Evolutionary conservation across 2,329 filamentous ascomycete genomes (phyloP).

Genomic region (Stemphylium lycopersici): DNA sequence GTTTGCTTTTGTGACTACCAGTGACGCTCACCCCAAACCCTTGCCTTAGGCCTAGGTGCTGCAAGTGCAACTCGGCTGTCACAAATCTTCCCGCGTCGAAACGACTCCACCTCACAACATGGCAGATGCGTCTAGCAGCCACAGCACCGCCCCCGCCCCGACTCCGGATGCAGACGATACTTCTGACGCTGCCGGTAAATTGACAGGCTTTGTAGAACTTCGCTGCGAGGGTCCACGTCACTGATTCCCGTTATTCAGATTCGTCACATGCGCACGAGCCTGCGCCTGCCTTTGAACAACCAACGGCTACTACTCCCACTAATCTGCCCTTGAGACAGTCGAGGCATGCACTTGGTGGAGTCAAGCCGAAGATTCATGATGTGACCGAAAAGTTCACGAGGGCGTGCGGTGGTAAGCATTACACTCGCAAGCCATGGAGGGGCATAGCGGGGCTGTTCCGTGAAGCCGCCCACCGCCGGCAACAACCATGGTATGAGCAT

Average conservation of each 20-base stretch:
- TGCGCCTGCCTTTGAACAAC: slow-evolving; percentile 17
- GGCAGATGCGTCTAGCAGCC: slow-evolving; percentile 36
- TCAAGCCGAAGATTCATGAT: slow-evolving; percentile 54
- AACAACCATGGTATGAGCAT: slow-evolving; percentile 2
- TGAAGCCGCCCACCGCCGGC: slow-evolving; percentile 1
- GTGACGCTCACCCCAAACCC: not conserved
- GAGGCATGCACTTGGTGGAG: slow-evolving; percentile 24
- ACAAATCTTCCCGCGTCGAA: slow-evolving; percentile 39
- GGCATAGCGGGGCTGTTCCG: slow-evolving; percentile 22
- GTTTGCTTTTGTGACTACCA: slow-evolving; percentile 9
- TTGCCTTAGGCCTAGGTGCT: slow-evolving; percentile 6
- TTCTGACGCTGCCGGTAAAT: slow-evolving; percentile 28
- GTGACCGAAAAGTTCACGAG: slow-evolving; percentile 62
- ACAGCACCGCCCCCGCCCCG: slow-evolving; percentile 29
- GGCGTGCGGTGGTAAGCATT: slow-evolving; percentile 57
- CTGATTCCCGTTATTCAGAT: slow-evolving; percentile 21
- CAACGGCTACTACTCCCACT: slow-evolving; percentile 15
- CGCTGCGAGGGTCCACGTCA: not conserved
- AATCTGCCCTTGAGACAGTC: slow-evolving; percentile 42
- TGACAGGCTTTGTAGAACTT: slow-evolving; percentile 7
- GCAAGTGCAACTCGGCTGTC: slow-evolving; percentile 27
- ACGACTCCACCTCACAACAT: slow-evolving; percentile 43
- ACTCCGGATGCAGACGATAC: slow-evolving; percentile 8
- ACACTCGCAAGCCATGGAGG: slow-evolving; percentile 6
- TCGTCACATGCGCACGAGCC: slow-evolving; percentile 23